phyloP scores from a whole-genome alignment of 257 asterid species.

The Nicotiana benthamiana region DNA sequence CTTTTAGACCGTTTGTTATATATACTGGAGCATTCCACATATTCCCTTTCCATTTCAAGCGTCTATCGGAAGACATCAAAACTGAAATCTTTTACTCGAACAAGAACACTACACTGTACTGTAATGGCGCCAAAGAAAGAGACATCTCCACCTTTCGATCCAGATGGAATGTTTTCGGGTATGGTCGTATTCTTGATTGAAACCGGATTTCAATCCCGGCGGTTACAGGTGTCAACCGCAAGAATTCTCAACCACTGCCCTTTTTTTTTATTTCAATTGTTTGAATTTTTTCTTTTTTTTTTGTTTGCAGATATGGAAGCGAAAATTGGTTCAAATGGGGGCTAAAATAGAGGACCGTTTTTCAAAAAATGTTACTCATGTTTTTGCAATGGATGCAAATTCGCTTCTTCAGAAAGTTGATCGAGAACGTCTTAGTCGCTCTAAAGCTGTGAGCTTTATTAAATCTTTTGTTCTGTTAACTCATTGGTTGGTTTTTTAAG shows the following conservation, averaged over 20 bases:
- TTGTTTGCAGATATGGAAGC: slow-evolving; percentile 72
- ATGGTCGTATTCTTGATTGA: slow-evolving; percentile 52
- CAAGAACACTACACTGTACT: background rate
- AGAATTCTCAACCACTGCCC: background rate
- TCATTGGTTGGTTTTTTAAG: background rate
- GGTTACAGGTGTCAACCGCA: slow-evolving; percentile 49
- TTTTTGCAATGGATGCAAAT: slow-evolving; percentile 51
- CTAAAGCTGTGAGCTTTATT: slow-evolving; percentile 45
- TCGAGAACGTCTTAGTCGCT: slow-evolving; percentile 36
- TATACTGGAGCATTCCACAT: background rate
- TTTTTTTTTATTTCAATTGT: background rate
- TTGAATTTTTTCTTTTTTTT: background rate
- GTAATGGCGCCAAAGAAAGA: slow-evolving; percentile 66
- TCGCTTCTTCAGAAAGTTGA: slow-evolving; percentile 38
- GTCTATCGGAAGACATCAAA: background rate
- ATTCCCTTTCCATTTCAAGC: background rate
- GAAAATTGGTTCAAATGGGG: slow-evolving; percentile 78
- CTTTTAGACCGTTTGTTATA: background rate
- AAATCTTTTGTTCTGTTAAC: background rate
- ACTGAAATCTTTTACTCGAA: background rate
- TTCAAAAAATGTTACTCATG: slow-evolving; percentile 52
- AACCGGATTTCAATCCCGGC: slow-evolving; percentile 56
- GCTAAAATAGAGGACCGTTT: slow-evolving; percentile 43
- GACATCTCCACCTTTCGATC: slow-evolving; percentile 63
- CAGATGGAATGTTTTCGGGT: slow-evolving; percentile 74